These are phyloP conservation scores for Leccinum longicurvipes DNA, from an alignment of 768 basidiomycete species.

Conservation along the genomic window DNA sequence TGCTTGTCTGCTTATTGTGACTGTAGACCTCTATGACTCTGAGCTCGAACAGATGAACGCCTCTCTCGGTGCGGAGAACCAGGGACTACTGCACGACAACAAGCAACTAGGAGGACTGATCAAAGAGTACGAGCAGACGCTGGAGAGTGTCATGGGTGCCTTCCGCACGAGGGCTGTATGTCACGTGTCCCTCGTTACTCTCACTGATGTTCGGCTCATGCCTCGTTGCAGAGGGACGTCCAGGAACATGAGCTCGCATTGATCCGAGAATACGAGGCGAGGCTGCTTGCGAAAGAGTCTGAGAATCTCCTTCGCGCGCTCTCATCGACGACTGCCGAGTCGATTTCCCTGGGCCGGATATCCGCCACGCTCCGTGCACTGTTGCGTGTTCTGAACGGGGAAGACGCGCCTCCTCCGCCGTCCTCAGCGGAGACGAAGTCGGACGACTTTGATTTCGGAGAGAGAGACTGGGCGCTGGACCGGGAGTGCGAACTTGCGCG, in stretches of 20 bases:
- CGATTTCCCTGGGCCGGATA: conserved; percentile 64
- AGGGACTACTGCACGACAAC: conserved; percentile 85
- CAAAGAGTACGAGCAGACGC: conserved; percentile 95
- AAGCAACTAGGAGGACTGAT: conserved; percentile 88
- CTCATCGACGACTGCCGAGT: conserved; percentile 58
- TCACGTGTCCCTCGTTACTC: conserved; percentile 20
- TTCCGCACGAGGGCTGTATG: conserved; percentile 90
- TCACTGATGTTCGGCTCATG: not conserved
- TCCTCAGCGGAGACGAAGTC: conserved; percentile 1
- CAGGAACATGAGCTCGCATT: conserved; percentile 90
- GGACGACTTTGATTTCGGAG: conserved; percentile 23
- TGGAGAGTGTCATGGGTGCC: conserved; percentile 89
- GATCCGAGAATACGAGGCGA: conserved; percentile 86
- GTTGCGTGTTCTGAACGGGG: conserved; percentile 67
- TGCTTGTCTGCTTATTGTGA: not conserved
- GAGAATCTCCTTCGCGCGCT: conserved; percentile 59
- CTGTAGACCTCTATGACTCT: conserved; percentile 79
- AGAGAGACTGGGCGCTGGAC: conserved; percentile 69
- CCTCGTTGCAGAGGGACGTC: conserved; percentile 67
- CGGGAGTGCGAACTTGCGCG: conserved; percentile 88
- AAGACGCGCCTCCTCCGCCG: conserved; percentile 39
- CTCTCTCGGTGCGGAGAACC: conserved; percentile 78
- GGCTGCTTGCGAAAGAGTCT: conserved; percentile 74
- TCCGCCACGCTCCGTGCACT: conserved; percentile 68
- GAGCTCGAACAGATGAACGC: conserved; percentile 89